Evolutionary conservation across 257 asterid genomes (phyloP), one percentile per base, ranked within the genome.

Genomic region (Gentiana straminea): DNA sequence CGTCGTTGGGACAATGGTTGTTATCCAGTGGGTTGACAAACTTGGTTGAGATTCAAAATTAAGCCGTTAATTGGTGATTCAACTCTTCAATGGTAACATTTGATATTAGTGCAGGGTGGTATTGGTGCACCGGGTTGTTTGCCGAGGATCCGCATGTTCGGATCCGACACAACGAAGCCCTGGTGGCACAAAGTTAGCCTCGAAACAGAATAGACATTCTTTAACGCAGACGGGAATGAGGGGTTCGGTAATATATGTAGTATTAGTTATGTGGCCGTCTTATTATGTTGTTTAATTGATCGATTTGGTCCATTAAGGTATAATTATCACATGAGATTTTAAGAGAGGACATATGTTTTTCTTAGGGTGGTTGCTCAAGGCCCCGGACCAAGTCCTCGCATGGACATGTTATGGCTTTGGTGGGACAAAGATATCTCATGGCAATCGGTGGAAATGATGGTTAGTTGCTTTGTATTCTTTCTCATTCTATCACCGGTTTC

Each of bases 401-500:
- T 73, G 99, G 99, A 55, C 99, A 92, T 73, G 99, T 92, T 69
- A 92, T 92, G 97, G 97, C 99, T 60, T 79, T 92, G 79, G 99
- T 92, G 56, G 99, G 99, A 55, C 99, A 92, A 76, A 73, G 99
- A 65, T 92, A 88, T 80, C 94, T 92, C 64, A 92, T 92, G 99
- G 93, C 99, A 55, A 92, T 92, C 62, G 99, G 99, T 59, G 97
- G 99, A 76, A 92, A 92, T 88, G 99, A 92, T 84, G 99, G 99
- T 92, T 44, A 13, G 94, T 63, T 64, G 32, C 52, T 60, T 63
- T 56, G n/a, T 5, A 63, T 58, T 51, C 60, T 73, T 51, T 41
- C 13, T 47, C 2, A 34, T 11, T 57, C 44, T 57, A 55, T 5
- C 32, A 53, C 37, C 36, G 45, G 68, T 43, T 7, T 33, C 59